Base-by-base conservation (phyloP, 495 filamentous ascomycete genomes). In the Penicillium samsonianum region DNA sequence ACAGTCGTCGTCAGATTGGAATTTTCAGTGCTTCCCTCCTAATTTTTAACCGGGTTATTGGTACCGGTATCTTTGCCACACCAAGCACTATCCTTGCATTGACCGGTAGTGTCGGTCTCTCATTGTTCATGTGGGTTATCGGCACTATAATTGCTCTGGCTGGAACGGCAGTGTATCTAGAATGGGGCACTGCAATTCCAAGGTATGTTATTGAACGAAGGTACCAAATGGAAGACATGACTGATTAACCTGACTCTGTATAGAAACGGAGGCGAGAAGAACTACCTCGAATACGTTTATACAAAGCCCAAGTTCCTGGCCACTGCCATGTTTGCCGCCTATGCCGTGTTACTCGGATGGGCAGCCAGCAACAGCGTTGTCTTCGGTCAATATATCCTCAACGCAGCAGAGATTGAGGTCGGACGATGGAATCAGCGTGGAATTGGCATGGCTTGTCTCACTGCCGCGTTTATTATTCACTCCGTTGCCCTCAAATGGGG, bases 341-440 rank as follows among this genome's bases (percentile, higher is more conserved):
- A 85, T 57, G 80, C 84, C 53, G 73, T 86, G 28, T 56, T 81
- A 23, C 70, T 83, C 7, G 80, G 80, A 11, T 80, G 75, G 75
- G 76, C 75, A 1, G 79, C 84, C 0, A 84, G 81, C 58, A 91
- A 90, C 67, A 80, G 83, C 9, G 79, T 90, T 60, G 80, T 88
- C 17, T 90, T 90, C 47, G 86, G 86, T 35, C 77, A 84, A 47
- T 90, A 90, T 57, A 80, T 90, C 46, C 79, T 90, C 51, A 79
- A 80, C 57, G 88, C 87, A 1, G 72, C 81, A 0, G 82, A 84
- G 19, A 68, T 79, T 8, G 78, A 84, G 44, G 80, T 82, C 8
- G 80, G 81, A 57, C 78, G 83, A n/a, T 90, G 87, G 85, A 82
- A 81, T 48, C 82, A 87, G 58, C 83, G 87, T 49, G 85, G 83